Percentiles rank a stretch among this genome's conserved stretches.
phyloP scores from a whole-genome alignment of 2,329 filamentous ascomycete genomes.

The Corniculantispora saksenae region DNA sequence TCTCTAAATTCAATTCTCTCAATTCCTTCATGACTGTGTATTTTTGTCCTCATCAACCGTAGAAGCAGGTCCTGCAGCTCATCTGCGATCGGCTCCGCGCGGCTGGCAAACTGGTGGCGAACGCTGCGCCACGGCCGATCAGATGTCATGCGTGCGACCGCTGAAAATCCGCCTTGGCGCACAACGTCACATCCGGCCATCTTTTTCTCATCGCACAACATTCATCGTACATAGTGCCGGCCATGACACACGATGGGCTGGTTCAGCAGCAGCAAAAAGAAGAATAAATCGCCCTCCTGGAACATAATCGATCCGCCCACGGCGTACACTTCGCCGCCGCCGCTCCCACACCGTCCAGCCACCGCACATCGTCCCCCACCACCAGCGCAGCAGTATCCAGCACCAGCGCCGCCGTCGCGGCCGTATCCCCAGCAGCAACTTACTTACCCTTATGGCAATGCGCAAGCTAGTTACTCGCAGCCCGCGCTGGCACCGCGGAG shows the following conservation, averaged over 20 bases:
- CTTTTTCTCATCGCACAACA: neutral
- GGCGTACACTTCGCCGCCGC: slow-evolving; percentile 22
- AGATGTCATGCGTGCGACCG: neutral
- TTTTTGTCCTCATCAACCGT: too few species aligned
- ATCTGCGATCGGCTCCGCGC: too few species aligned
- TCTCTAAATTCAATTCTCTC: too few species aligned
- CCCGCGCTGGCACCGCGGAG: neutral
- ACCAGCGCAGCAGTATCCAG: slow-evolving; percentile 13
- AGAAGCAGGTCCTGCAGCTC: too few species aligned
- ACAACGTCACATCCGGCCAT: neutral
- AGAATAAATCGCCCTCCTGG: neutral
- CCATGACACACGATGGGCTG: slow-evolving; percentile 4
- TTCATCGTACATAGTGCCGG: neutral
- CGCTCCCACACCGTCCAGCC: neutral
- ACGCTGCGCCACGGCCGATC: neutral
- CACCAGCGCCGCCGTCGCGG: neutral
- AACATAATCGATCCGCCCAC: slow-evolving; percentile 21
- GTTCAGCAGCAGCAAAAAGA: slow-evolving; percentile 11
- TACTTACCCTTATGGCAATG: neutral
- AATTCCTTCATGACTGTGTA: too few species aligned
- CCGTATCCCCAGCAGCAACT: slow-evolving; percentile 1
- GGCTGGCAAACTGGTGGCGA: neutral
- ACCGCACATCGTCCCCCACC: slow-evolving; percentile 14
- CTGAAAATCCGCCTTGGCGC: slow-evolving; percentile 2
- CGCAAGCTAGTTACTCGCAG: slow-evolving; percentile 5